These are phyloP conservation scores for Phytophthora litchii DNA, from an alignment of 352 stramenopile genomes.

Conservation along the genomic window DNA sequence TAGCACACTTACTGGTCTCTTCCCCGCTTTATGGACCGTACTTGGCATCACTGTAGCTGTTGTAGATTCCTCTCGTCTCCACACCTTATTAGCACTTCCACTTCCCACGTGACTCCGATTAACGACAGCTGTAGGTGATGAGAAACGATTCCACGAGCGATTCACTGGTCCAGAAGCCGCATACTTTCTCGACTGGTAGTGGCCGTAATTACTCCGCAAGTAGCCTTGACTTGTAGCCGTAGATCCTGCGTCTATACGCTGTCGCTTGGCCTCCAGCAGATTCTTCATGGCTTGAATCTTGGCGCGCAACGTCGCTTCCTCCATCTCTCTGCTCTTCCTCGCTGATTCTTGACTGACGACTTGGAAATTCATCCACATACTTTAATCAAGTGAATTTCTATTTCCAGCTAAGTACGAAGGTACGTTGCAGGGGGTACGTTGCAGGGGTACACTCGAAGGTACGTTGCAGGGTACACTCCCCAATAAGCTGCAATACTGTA, in stretches of 20 bases:
- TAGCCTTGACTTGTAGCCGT: conserved; percentile 1
- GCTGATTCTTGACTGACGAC: conserved; percentile 25
- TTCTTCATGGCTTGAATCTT: conserved; percentile 89
- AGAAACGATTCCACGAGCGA: conserved; percentile 53
- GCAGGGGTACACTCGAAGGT: neutral
- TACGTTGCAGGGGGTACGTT: neutral
- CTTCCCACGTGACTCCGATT: conserved; percentile 7
- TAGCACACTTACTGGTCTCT: conserved; percentile 31
- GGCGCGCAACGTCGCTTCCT: conserved; percentile 74
- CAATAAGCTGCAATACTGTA: conserved; percentile 28
- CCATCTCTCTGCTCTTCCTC: conserved; percentile 40
- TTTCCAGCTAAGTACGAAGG: conserved; percentile 18
- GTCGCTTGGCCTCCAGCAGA: conserved; percentile 60
- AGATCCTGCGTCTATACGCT: neutral
- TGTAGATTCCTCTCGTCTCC: conserved; percentile 36
- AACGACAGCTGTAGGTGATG: neutral
- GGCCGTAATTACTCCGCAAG: neutral
- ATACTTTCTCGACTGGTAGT: conserved; percentile 15
- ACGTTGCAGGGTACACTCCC: neutral
- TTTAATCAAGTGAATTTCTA: conserved; percentile 1
- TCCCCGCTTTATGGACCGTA: conserved; percentile 39
- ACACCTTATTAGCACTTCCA: conserved; percentile 65
- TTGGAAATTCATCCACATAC: conserved; percentile 1
- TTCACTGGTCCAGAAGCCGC: conserved; percentile 28
- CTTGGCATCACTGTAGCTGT: neutral